A percentile compares a stretch with the other conserved stretches of the same genome.
Conservation (phyloP, 192 early-diverging fungal species). For the Gigaspora rosea region DNA sequence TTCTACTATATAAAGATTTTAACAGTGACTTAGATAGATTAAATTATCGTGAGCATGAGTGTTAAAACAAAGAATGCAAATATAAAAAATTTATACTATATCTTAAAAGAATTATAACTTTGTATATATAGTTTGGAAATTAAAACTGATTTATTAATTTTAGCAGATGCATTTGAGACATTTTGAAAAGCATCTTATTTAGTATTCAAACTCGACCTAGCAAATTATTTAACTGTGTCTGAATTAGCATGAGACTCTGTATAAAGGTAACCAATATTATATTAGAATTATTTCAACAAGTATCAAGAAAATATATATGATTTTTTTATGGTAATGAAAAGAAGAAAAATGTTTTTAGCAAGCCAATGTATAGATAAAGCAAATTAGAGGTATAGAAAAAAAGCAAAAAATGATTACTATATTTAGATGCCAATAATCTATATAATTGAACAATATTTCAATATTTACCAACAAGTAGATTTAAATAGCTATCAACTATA, state of each 20-base stretch:
- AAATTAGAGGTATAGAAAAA: slow-evolving; percentile 7
- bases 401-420: not conserved
- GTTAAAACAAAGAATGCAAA: slow-evolving; percentile 15
- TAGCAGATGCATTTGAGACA: slow-evolving; percentile 25
- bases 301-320: slow-evolving; percentile 15
- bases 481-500: slow-evolving; percentile 5
- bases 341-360: slow-evolving; percentile 5
- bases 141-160: slow-evolving; percentile 17
- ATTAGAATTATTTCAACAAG: slow-evolving; percentile 5
- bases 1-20: not conserved
- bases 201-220: slow-evolving; percentile 23
- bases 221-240: slow-evolving; percentile 25
- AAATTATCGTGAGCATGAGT: slow-evolving; percentile 1
- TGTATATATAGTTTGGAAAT: not conserved
- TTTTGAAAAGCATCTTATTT: slow-evolving; percentile 23
- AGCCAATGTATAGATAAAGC: not conserved
- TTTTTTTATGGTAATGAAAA: not conserved
- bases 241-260: not conserved
- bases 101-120: slow-evolving; percentile 7
- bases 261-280: slow-evolving; percentile 10
- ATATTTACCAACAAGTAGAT: slow-evolving; percentile 14
- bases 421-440: slow-evolving; percentile 4
- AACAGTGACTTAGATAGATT: not conserved
- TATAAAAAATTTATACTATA: slow-evolving; percentile 9
- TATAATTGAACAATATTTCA: slow-evolving; percentile 19